These are phyloP conservation scores for Chalciporus sp. DNA, from an alignment of 1,284 basidiomycete species.

Conservation along the genomic window DNA sequence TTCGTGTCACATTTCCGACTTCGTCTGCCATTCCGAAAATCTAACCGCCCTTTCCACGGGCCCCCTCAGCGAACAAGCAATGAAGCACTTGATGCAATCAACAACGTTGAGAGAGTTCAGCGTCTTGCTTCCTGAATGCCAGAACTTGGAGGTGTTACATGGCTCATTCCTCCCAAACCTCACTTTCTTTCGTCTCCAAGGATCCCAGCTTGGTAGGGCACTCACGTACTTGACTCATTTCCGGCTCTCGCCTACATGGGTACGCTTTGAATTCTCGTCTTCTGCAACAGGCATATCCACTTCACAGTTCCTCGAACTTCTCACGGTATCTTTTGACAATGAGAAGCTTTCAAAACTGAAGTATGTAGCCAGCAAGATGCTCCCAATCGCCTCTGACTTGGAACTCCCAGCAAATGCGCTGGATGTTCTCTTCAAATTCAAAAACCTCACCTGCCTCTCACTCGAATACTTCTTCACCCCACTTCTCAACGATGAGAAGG, in stretches of 20 bases:
- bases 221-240: not conserved
- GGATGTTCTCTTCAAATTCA: slow-evolving; percentile 1
- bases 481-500: not conserved
- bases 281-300: not conserved
- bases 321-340: not conserved
- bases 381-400: not conserved
- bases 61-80: not conserved
- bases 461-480: slow-evolving; percentile 1
- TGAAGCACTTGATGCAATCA: slow-evolving; percentile 4
- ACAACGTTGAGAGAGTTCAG: not conserved
- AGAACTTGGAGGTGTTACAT: not conserved
- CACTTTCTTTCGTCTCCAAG: not conserved
- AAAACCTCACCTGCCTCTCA: not conserved
- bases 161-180: not conserved
- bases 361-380: not conserved
- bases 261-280: not conserved
- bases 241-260: not conserved
- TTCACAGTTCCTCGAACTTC: not conserved
- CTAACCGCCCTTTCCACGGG: not conserved
- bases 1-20: not conserved
- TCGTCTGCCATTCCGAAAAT: not conserved
- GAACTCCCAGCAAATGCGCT: not conserved
- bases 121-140: not conserved
- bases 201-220: not conserved
- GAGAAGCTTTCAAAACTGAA: not conserved